phyloP scores from a whole-genome alignment of 164 flowering plant genomes.

The Chloranthus sessilifolius region DNA sequence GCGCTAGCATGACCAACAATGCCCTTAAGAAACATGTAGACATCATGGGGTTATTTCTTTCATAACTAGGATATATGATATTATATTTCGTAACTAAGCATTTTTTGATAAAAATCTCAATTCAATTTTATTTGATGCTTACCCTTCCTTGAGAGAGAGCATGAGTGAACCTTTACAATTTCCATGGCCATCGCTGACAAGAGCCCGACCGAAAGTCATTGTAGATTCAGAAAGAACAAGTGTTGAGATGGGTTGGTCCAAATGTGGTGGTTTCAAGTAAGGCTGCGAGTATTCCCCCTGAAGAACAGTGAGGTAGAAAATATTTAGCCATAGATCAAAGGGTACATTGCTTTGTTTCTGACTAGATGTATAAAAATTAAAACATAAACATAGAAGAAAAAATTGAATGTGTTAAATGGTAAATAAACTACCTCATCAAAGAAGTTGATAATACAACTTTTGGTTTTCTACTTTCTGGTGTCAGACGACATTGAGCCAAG shows the following conservation, averaged over 20 bases:
- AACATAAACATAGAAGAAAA: neutral
- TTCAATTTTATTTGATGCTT: too few species aligned
- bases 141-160: slow-evolving; percentile 83
- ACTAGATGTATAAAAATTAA: too few species aligned
- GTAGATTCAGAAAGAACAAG: slow-evolving; percentile 67
- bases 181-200: slow-evolving; percentile 57
- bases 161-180: slow-evolving; percentile 70
- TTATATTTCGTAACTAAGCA: too few species aligned
- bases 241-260: slow-evolving; percentile 79
- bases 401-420: too few species aligned
- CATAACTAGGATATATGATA: too few species aligned
- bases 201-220: slow-evolving; percentile 76
- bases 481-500: slow-evolving; percentile 61
- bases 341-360: too few species aligned
- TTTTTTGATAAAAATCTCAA: too few species aligned
- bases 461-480: slow-evolving; percentile 69
- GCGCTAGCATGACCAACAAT: too few species aligned
- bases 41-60: too few species aligned
- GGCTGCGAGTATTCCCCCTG: slow-evolving; percentile 91
- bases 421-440: slow-evolving; percentile 76
- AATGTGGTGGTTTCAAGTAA: slow-evolving; percentile 80
- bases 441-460: slow-evolving; percentile 84
- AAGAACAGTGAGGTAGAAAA: too few species aligned
- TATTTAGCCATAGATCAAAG: too few species aligned
- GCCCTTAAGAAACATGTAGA: too few species aligned